Evolutionary conservation across 1,284 basidiomycete genomes (phyloP).

Genomic region (Pholiota adiposa): DNA sequence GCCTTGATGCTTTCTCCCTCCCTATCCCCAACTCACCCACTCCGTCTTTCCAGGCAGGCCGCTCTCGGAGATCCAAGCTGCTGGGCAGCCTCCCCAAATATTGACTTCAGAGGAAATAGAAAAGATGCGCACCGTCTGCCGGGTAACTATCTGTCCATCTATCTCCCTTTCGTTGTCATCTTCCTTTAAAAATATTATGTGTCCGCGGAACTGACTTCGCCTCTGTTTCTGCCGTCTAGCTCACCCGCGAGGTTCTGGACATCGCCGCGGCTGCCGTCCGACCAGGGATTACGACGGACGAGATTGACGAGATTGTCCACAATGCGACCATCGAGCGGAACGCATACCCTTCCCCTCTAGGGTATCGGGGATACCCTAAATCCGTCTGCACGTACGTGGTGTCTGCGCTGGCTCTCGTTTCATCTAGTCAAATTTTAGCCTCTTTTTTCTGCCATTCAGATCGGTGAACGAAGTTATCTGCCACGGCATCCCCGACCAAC

Average conservation of each 20-base stretch:
- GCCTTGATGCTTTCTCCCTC: conserved; percentile 14
- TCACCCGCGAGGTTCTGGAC: conserved; percentile 91
- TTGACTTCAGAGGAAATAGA: conserved; percentile 71
- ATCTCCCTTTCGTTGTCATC: conserved; percentile 4
- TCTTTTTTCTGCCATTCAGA: conserved; percentile 37
- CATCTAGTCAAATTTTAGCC: not conserved
- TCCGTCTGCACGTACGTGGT: conserved; percentile 90
- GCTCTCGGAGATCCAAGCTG: conserved; percentile 56
- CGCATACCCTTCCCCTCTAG: conserved; percentile 93
- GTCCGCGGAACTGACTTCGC: not conserved
- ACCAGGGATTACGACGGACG: conserved; percentile 95
- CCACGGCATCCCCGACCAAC: conserved; percentile 93
- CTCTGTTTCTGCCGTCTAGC: conserved; percentile 46
- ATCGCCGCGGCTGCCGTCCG: conserved; percentile 83
- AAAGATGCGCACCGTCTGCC: conserved; percentile 80
- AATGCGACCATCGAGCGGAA: conserved; percentile 90
- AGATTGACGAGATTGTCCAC: conserved; percentile 95
- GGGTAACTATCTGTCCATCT: conserved; percentile 51
- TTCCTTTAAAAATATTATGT: not conserved
- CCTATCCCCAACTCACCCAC: conserved; percentile 5
- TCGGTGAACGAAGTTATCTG: conserved; percentile 97
- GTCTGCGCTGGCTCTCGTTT: not conserved
- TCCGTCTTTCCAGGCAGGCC: conserved; percentile 56
- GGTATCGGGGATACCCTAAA: conserved; percentile 94
- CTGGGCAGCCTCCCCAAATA: conserved; percentile 68